Percentiles rank a stretch among this genome's conserved stretches.
Evolutionary conservation across 768 basidiomycete species (phyloP).

Genomic region (Lactifluus piperatus): DNA sequence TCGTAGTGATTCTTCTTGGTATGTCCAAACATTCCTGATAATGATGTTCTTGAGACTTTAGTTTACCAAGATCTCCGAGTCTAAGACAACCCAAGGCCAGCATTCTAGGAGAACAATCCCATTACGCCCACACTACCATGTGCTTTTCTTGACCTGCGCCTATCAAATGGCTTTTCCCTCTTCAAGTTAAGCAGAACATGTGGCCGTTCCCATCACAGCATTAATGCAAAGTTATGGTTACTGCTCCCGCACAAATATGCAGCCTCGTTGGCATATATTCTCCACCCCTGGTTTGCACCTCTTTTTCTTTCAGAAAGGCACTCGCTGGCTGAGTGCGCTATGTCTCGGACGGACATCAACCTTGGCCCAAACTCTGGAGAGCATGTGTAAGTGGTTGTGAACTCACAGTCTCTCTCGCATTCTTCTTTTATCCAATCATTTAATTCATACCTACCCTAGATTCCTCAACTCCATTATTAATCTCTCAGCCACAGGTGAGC

Average conservation of each 20-base stretch:
- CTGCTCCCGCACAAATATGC: not conserved
- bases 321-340: not conserved
- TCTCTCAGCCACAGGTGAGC: conserved; percentile 3
- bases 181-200: not conserved
- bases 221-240: not conserved
- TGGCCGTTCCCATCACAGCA: not conserved
- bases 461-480: not conserved
- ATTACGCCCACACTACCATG: not conserved
- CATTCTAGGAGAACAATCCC: not conserved
- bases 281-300: not conserved
- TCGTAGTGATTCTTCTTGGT: not conserved
- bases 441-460: not conserved
- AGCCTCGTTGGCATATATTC: not conserved
- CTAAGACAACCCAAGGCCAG: not conserved
- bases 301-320: not conserved
- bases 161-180: not conserved
- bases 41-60: not conserved
- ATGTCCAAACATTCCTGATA: not conserved
- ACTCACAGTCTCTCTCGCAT: not conserved
- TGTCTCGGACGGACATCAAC: conserved; percentile 1
- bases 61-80: not conserved
- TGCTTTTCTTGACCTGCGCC: not conserved
- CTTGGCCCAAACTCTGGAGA: not conserved
- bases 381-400: not conserved
- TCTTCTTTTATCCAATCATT: not conserved